Base-by-base conservation (phyloP, 2,329 filamentous ascomycete genomes). In the Aspergillus sp. region DNA sequence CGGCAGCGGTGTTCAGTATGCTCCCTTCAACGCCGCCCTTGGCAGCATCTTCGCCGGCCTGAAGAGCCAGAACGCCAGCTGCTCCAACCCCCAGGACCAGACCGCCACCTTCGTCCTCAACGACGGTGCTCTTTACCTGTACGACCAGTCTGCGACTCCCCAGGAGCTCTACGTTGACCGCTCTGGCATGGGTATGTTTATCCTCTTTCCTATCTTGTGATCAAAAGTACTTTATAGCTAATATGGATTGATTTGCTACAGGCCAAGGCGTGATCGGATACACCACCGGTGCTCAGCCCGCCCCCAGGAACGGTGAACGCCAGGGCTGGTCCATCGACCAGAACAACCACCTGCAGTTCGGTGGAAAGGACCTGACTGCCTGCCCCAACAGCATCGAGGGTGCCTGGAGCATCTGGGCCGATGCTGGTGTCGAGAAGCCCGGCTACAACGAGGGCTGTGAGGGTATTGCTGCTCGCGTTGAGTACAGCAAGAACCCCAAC, bases 121-220 rank as follows among this genome's bases (percentile, higher is more conserved):
- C 42, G 74, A 82, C 49, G 76, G 75, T 50, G 75, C 76, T 48
- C 78, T 86, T 27, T 80, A 72, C 69, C 79, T 88, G 32, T 85
- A 81, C 73, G 78, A 77, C 36, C 64, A 68, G 25, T 73, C 74
- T 21, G 75, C 73, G 4, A 75, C 73, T 48, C 73, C 74, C 2
- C 85, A 87, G 75, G 73, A 81, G 66, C 60, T 84, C 54, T 87
- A 69, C 63, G 81, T 81, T 42, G 84, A 88, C 71, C 81, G 82
- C 48, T 85, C 82, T 49, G 84, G 83, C 68, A 86, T 86, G 83
- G 84, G 83, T 81, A 80, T 44, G 79, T 67, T 30, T 30, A 30
- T 11, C n/a, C 27, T 44, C 11, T 36, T 36, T 48, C 8, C 3
- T 50, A 36, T 2, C 32, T 1, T 36, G 32, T 11, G 5, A 5